phyloP scores from a whole-genome alignment of 352 stramenopile genomes.

The Globisporangium apiculatum region DNA sequence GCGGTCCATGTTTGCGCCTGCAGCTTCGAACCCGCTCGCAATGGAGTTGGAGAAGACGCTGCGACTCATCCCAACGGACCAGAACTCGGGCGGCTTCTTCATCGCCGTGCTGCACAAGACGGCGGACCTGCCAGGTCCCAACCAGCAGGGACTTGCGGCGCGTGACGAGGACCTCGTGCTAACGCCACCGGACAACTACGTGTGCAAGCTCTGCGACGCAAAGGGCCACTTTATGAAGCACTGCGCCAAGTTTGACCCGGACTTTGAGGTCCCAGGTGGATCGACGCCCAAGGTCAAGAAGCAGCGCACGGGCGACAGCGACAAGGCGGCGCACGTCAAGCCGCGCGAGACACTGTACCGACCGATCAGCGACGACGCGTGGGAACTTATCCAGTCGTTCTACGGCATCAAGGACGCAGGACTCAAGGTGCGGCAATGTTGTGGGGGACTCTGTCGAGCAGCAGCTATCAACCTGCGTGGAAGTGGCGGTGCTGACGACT shows the following conservation, averaged over 20 bases:
- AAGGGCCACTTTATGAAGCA: conserved; percentile 74
- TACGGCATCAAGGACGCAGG: conserved; percentile 51
- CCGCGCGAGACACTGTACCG: conserved; percentile 70
- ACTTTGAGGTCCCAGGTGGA: conserved; percentile 26
- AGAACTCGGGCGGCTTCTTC: conserved; percentile 99
- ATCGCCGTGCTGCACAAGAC: conserved; percentile 93
- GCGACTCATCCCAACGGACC: conserved; percentile 95
- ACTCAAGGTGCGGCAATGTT: conserved; percentile 28
- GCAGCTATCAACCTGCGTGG: no score
- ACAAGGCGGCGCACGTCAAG: conserved; percentile 23
- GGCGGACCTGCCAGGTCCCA: conserved; percentile 42
- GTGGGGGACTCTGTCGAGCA: no score
- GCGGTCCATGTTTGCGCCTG: conserved; percentile 82
- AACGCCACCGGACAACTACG: conserved; percentile 43
- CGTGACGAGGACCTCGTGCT: conserved; percentile 40
- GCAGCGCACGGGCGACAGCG: conserved; percentile 20
- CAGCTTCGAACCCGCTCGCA: conserved; percentile 17
- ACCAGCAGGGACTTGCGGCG: conserved; percentile 38
- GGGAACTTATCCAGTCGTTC: conserved; percentile 45
- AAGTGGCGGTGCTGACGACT: no score
- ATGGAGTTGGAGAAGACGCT: conserved; percentile 85
- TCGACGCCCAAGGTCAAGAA: conserved; percentile 45
- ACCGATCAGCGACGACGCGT: conserved; percentile 51
- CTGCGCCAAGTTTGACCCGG: conserved; percentile 50
- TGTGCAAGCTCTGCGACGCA: conserved; percentile 68